These are phyloP conservation scores for Mariannaea sp. DNA, from an alignment of 2,329 filamentous ascomycete species.

Conservation along the genomic window DNA sequence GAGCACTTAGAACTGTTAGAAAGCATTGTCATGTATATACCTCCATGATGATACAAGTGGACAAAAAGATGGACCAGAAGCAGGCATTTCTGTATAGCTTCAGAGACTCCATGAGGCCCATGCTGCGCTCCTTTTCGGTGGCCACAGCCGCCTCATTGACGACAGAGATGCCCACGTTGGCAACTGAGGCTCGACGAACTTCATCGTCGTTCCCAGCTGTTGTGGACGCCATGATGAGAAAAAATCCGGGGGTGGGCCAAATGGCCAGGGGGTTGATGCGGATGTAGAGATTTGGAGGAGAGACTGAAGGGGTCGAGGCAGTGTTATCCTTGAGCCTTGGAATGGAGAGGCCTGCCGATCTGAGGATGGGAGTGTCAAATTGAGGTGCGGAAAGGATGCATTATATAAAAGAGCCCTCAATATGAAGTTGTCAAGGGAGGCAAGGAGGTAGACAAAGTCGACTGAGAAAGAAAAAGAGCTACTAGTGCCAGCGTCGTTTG, in stretches of 20 bases:
- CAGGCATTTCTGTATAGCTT: slow-evolving; percentile 47
- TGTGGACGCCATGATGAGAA: slow-evolving; percentile 22
- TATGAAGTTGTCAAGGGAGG: slow-evolving; percentile 5
- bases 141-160: slow-evolving; percentile 36
- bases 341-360: not conserved
- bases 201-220: slow-evolving; percentile 10
- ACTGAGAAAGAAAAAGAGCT: too few relatives aligned
- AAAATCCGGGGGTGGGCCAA: too few relatives aligned
- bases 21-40: too few relatives aligned
- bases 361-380: not conserved
- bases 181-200: slow-evolving; percentile 18
- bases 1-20: too few relatives aligned
- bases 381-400: not conserved
- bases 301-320: too few relatives aligned
- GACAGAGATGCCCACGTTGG: slow-evolving; percentile 23
- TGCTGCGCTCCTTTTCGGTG: slow-evolving; percentile 42
- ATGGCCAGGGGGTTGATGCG: too few relatives aligned
- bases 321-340: too few relatives aligned
- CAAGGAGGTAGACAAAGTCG: too few relatives aligned
- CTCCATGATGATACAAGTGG: slow-evolving; percentile 47
- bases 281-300: too few relatives aligned
- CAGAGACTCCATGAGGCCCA: slow-evolving; percentile 43
- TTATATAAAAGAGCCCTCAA: slow-evolving; percentile 7
- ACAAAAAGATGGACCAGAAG: slow-evolving; percentile 46
- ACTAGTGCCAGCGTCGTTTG: too few relatives aligned